A percentile compares a stretch with the other conserved stretches of the same genome.
Evolutionary conservation across 148 eudicot genomes (phyloP).

Genomic region (Rhododendron simsii): DNA sequence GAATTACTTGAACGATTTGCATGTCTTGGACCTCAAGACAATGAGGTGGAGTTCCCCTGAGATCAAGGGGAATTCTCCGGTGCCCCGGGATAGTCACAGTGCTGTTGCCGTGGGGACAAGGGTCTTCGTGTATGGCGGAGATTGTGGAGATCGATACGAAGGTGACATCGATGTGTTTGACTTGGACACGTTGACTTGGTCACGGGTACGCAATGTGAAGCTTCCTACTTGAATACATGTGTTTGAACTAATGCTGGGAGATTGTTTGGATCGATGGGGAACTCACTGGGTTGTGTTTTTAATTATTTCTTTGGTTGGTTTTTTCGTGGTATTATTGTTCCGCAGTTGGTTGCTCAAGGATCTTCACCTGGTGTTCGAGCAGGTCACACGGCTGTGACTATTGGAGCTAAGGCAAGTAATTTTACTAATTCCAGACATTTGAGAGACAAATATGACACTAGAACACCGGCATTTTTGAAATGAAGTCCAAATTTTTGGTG

Average conservation of each 20-base stretch:
- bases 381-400: slow-evolving; percentile 72
- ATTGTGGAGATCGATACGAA: slow-evolving; percentile 79
- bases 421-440: not conserved
- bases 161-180: slow-evolving; percentile 70
- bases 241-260: not conserved
- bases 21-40: slow-evolving; percentile 62
- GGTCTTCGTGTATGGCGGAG: slow-evolving; percentile 78
- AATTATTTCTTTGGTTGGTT: not conserved
- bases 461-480: not conserved
- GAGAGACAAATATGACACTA: not conserved
- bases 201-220: slow-evolving; percentile 41
- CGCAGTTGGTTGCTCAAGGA: slow-evolving; percentile 51
- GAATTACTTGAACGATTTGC: slow-evolving; percentile 78
- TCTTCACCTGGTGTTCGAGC: slow-evolving; percentile 81
- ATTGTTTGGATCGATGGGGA: not conserved
- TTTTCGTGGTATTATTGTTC: not conserved
- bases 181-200: slow-evolving; percentile 58
- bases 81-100: slow-evolving; percentile 81
- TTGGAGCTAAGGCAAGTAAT: slow-evolving; percentile 63
- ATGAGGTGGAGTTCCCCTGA: slow-evolving; percentile 69
- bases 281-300: not conserved
- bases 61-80: slow-evolving; percentile 45
- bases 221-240: not conserved
- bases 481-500: not conserved
- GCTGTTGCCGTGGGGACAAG: slow-evolving; percentile 52